Evolutionary conservation across 371 early-diverging fungal species (phyloP).

Genomic region (Homolaphlyctis polyrhiza): DNA sequence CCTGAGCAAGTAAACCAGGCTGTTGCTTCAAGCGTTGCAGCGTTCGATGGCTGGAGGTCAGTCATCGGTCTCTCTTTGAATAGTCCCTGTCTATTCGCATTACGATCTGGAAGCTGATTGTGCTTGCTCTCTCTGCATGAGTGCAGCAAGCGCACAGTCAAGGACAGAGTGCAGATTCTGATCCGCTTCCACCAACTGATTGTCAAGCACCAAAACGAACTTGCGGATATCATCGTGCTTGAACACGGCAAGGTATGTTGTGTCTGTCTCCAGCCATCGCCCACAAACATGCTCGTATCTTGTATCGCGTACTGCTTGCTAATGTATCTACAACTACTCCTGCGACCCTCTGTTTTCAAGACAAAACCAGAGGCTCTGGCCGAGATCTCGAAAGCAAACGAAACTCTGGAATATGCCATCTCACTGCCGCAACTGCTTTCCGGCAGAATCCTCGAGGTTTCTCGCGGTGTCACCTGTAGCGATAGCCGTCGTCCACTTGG

Average conservation of each 20-base stretch:
- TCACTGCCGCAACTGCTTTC: slow-evolving; percentile 51
- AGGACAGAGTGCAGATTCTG: slow-evolving; percentile 53
- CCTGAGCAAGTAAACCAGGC: slow-evolving; percentile 52
- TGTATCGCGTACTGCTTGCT: not conserved
- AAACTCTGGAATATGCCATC: slow-evolving; percentile 52
- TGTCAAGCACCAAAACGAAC: slow-evolving; percentile 49
- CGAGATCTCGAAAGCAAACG: slow-evolving; percentile 39
- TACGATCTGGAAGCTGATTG: not conserved
- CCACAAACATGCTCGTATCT: not conserved
- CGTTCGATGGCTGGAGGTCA: slow-evolving; percentile 29
- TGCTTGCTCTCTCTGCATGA: not conserved
- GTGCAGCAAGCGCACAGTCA: slow-evolving; percentile 23
- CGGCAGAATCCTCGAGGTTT: slow-evolving; percentile 25
- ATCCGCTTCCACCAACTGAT: slow-evolving; percentile 53
- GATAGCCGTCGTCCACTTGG: slow-evolving; percentile 59
- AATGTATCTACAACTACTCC: not conserved
- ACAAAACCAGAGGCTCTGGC: slow-evolving; percentile 31
- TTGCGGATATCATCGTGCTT: slow-evolving; percentile 59
- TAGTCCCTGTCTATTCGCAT: not conserved
- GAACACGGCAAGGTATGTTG: slow-evolving; percentile 62
- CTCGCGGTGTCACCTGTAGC: slow-evolving; percentile 39
- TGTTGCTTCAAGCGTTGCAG: slow-evolving; percentile 45
- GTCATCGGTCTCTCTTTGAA: no score
- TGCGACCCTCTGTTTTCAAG: not conserved
- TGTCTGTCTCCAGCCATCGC: not conserved